phyloP scores from a whole-genome alignment of 805 yeast species.

The Monosporozyma siamensis region DNA sequence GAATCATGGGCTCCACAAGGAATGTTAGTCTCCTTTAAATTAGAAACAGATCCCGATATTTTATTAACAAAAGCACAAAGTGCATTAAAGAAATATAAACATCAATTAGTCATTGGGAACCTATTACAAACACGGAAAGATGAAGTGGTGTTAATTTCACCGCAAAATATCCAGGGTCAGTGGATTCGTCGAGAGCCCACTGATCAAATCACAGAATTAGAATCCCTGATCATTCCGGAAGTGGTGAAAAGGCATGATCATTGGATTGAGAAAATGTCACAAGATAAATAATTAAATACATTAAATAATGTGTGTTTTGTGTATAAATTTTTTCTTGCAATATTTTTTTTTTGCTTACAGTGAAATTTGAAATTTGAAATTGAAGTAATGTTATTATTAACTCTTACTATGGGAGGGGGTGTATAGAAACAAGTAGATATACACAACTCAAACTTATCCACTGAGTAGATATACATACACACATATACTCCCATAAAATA shows the following conservation, averaged over 20 bases:
- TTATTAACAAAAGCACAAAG: constrained; percentile 63
- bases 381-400: background rate
- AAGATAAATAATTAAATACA: constrained; percentile 1
- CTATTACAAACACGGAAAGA: constrained; percentile 76
- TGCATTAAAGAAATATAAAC: constrained; percentile 77
- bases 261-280: constrained; percentile 40
- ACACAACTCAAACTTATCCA: no score
- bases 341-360: background rate
- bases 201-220: constrained; percentile 33
- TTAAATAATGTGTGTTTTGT: background rate
- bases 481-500: no score
- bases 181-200: constrained; percentile 68
- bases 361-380: background rate
- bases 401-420: background rate
- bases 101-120: constrained; percentile 90
- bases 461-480: no score
- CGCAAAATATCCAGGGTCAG: constrained; percentile 20
- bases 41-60: constrained; percentile 73
- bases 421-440: no score
- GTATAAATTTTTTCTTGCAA: background rate
- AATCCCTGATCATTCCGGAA: constrained; percentile 37
- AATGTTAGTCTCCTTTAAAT: constrained; percentile 85
- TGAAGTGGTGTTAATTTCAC: constrained; percentile 74
- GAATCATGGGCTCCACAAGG: constrained; percentile 93
- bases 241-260: constrained; percentile 38